phyloP scores from a whole-genome alignment of 2,329 filamentous ascomycete species.

The Penicillium brasilianum region DNA sequence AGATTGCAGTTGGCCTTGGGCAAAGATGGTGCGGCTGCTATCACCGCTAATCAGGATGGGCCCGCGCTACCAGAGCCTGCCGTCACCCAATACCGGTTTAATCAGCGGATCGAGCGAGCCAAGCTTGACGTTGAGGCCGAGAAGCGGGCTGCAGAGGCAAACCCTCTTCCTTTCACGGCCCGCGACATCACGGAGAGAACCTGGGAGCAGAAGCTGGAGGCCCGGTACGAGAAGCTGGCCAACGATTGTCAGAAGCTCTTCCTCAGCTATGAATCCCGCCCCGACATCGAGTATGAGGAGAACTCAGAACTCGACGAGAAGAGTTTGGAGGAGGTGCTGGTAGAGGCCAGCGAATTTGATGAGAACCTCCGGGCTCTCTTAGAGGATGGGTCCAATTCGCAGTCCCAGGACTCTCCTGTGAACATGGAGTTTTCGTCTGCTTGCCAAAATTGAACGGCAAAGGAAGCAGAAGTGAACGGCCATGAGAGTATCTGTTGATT shows the following conservation, averaged over 20 bases:
- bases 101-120: neutral
- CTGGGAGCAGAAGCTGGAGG: neutral
- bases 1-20: constrained; percentile 1
- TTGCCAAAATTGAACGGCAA: neutral
- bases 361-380: neutral
- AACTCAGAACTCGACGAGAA: constrained; percentile 1
- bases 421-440: neutral
- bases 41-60: neutral
- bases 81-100: neutral
- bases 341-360: neutral
- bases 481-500: neutral
- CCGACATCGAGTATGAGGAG: neutral
- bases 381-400: neutral
- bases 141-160: neutral
- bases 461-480: neutral
- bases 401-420: neutral
- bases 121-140: neutral
- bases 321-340: neutral
- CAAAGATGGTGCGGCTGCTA: neutral
- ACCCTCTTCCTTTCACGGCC: neutral
- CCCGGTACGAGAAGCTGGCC: constrained; percentile 1
- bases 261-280: neutral
- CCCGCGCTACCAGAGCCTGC: neutral
- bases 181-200: constrained; percentile 1
- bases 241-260: neutral